Base-by-base conservation (phyloP, 2,329 filamentous ascomycete genomes). In the Coniochaeta sp. region DNA sequence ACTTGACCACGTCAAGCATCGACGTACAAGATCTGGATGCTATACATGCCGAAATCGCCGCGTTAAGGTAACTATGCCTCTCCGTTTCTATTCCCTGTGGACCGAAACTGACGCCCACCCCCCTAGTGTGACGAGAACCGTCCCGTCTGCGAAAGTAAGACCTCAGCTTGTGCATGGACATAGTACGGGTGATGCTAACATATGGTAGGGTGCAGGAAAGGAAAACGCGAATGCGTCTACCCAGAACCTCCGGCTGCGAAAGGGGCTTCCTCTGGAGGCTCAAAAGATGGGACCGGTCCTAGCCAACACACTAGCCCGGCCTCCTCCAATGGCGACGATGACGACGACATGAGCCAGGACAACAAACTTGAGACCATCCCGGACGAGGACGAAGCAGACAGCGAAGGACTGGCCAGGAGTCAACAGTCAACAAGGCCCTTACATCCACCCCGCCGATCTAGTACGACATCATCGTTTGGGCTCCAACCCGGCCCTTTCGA, bases 11-110 rank as follows among this genome's bases (percentile, higher is more conserved):
- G 87, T 95, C 59, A 97, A 97, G 69, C 92, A 97, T 67, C 86
- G 91, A 55, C 83, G 94, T 59, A 97, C 94, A 40, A 81, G 94
- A 60, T 96, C 91, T 57, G 94, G 94, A 26, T 99, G 94, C 71
- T 96, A 77, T 58, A 97, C 91, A 46, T 99, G 94, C 69, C 82
- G 94, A 53, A 86, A 85, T 61, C 82, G 94, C 58, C 82, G 94
- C 67, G 91, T 97, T 49, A 97, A 87, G 77, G 83, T 84, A 72
- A 49, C 22, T 12, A 13, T 16, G 35, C 16, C 49, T 35, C 32
- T 32, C 4, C 50, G 40, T 20, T 7, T 28, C 4, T 31, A 50
- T 13, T 10, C 27, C 51, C n/a, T 48, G 50, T 53, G 59, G 53
- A 59, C 52, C 13, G 12, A 46, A 32, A 24, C 46, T 38, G 13